Evolutionary conservation across 352 stramenopile genomes (phyloP).

Genomic region (Phytophthora sansomeana): DNA sequence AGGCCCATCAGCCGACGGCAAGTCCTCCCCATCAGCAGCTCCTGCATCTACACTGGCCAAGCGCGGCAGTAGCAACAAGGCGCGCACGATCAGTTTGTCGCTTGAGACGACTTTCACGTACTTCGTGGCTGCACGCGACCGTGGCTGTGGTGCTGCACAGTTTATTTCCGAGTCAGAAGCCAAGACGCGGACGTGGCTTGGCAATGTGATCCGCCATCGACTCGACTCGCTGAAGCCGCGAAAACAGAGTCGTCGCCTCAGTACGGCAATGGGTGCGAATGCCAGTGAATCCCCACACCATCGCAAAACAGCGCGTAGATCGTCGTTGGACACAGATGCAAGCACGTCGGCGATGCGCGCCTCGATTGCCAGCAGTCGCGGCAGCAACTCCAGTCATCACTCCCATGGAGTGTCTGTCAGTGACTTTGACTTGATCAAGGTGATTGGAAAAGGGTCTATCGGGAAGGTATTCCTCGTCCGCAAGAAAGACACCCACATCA

Average conservation of each 20-base stretch:
- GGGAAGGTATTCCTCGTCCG: constrained; percentile 92
- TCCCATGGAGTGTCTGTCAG: constrained; percentile 71
- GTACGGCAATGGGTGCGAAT: constrained; percentile 39
- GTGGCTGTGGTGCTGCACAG: constrained; percentile 49
- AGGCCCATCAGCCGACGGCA: constrained; percentile 27
- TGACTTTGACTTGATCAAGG: constrained; percentile 87
- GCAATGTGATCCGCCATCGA: constrained; percentile 67
- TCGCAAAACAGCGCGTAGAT: constrained; percentile 52
- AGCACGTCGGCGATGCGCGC: constrained; percentile 61
- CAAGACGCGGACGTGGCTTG: constrained; percentile 67
- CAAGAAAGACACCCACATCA: constrained; percentile 88
- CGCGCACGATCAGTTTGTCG: constrained; percentile 75
- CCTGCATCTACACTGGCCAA: constrained; percentile 47
- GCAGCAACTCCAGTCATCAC: constrained; percentile 40
- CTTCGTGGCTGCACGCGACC: constrained; percentile 69
- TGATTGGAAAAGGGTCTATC: constrained; percentile 87
- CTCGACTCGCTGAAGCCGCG: constrained; percentile 72
- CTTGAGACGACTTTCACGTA: constrained; percentile 81
- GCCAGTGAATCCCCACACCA: constrained; percentile 48
- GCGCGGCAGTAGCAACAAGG: constrained; percentile 75
- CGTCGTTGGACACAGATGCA: constrained; percentile 48
- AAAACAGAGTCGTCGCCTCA: constrained; percentile 63
- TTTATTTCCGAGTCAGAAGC: constrained; percentile 74
- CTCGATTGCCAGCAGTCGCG: constrained; percentile 56
- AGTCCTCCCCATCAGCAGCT: constrained; percentile 25